Percentiles rank a stretch among this genome's conserved stretches.
Evolutionary conservation across 2,329 filamentous ascomycete genomes (phyloP).

Genomic region (Curvularia sp.): DNA sequence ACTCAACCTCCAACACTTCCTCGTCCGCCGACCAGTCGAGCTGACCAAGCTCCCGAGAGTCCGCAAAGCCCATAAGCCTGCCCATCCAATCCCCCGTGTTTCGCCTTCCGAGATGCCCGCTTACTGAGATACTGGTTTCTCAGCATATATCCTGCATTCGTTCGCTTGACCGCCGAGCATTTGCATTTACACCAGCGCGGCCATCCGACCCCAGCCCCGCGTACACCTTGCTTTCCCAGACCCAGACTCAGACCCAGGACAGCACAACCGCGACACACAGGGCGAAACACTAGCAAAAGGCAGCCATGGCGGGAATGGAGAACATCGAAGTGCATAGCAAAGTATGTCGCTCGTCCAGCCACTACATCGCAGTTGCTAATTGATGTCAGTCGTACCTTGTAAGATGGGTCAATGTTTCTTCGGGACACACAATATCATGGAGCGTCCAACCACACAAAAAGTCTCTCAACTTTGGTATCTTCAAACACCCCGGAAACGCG

Average conservation of each 20-base stretch:
- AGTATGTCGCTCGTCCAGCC: conserved; percentile 60
- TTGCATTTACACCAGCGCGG: conserved; percentile 3
- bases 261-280: background rate
- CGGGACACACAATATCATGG: conserved; percentile 94
- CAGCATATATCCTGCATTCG: conserved; percentile 5
- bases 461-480: conserved; percentile 97
- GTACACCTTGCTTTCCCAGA: background rate
- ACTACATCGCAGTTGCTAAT: conserved; percentile 21
- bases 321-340: conserved; percentile 97
- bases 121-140: background rate
- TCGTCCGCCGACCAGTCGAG: conserved; percentile 1
- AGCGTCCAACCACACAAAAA: conserved; percentile 98
- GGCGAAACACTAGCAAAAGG: background rate
- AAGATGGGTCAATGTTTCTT: conserved; percentile 92
- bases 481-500: conserved; percentile 88
- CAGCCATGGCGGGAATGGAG: conserved; percentile 87
- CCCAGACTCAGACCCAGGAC: no score
- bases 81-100: background rate
- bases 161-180: conserved; percentile 8
- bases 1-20: background rate
- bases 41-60: conserved; percentile 6
- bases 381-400: conserved; percentile 86
- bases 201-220: conserved; percentile 14
- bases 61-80: background rate
- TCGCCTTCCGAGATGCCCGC: conserved; percentile 12